Base-by-base conservation (phyloP, 495 filamentous ascomycete species). In the Neurospora sp. region DNA sequence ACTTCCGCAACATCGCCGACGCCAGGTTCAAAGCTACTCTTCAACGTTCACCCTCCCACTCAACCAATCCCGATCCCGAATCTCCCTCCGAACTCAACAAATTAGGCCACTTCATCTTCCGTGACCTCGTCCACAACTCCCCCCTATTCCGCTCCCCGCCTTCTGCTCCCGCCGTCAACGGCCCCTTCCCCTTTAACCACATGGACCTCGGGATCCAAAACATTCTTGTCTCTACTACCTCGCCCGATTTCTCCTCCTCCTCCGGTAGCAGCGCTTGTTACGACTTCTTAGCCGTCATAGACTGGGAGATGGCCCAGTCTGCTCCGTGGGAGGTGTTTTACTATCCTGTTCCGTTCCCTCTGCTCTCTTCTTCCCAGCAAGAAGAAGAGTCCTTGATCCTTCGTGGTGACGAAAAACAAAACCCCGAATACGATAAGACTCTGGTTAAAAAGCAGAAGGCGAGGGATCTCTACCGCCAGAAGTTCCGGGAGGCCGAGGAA, bases 161-260 rank as follows among this genome's bases (percentile, higher is more conserved):
- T 9, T 59, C 47, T 8, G 22, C 22, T 10, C 9, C 47, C 22
- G n/a, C 47, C 20, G 20, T 27, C 47, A 59, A 59, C 22, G 47
- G 8, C 0, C 75, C 65, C 14, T 80, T 80, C 61, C 77, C 72
- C 53, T 72, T 80, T 20, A 78, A 77, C 70, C 75, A 79, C 69
- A 78, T 78, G 75, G 80, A 81, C 37, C 69, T 81, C 8, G 80
- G 74, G 20, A 74, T 71, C 45, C 79, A 81, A 71, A 79, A 81
- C 73, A 71, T 80, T 14, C 75, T 81, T 10, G 72, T 80, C 65
- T 79, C 47, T 9, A 59, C 10, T 8, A 59, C 22, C 47, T 59
- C 22, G 1, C 20, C 47, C 2, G 3, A 27, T 27, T 27, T 22
- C 20, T 27, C 47, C 9, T 59, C 45, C 45, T 27, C 47, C 20